Conservation (phyloP, 352 stramenopile genomes). For the Phytopythium oedochilum region DNA sequence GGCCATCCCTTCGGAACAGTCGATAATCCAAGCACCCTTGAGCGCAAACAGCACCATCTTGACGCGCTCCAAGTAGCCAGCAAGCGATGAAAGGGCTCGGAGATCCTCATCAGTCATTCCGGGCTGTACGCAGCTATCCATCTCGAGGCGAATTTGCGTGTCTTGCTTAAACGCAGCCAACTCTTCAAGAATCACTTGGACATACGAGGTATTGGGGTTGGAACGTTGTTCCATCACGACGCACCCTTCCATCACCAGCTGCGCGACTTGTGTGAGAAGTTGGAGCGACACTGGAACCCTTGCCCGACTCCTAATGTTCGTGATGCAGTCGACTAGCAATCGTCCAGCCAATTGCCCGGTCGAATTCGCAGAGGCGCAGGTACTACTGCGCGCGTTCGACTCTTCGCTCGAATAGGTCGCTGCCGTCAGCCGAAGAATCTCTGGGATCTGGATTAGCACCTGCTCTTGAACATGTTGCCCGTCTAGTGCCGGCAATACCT, state of each 20-base stretch:
- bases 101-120: slow-evolving; percentile 5
- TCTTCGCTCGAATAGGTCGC: not conserved
- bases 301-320: slow-evolving; percentile 16
- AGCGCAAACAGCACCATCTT: slow-evolving; percentile 57
- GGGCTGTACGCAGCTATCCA: not conserved
- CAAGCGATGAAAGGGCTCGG: slow-evolving; percentile 8
- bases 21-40: slow-evolving; percentile 48
- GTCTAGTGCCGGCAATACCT: slow-evolving; percentile 11
- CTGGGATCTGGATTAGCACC: slow-evolving; percentile 28
- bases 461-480: slow-evolving; percentile 23
- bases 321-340: slow-evolving; percentile 20
- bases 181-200: slow-evolving; percentile 19
- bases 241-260: slow-evolving; percentile 18
- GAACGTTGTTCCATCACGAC: not conserved
- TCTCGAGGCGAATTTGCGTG: not conserved
- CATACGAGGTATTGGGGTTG: slow-evolving; percentile 2
- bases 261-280: slow-evolving; percentile 27
- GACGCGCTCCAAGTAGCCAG: slow-evolving; percentile 20
- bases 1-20: not conserved
- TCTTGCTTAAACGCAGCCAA: slow-evolving; percentile 19
- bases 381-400: not conserved
- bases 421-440: slow-evolving; percentile 17
- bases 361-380: not conserved
- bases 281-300: slow-evolving; percentile 23
- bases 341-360: not conserved